Base-by-base conservation (phyloP, 306 rosid genomes). In the Sindora glabra region DNA sequence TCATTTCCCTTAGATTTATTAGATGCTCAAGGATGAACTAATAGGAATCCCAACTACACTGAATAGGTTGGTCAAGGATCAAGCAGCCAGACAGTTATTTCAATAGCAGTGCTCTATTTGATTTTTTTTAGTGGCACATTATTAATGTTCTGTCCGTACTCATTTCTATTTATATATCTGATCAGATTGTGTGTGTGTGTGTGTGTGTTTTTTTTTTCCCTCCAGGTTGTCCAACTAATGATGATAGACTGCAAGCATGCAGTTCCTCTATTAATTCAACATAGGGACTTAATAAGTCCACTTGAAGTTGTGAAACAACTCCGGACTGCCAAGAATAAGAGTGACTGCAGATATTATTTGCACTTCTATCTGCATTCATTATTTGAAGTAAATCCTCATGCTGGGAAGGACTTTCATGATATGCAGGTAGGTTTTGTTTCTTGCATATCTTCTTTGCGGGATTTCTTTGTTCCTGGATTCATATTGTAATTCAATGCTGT, bases 211-310 rank as follows among this genome's bases (percentile, higher is more conserved):
- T 47, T n/a, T 68, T 25, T 81, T 16, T 18, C 17, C 48, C 36
- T 68, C 67, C 75, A 92, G 98, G 95, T 86, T 71, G 90, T 89
- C 59, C 95, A 86, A 69, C 68, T 92, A 72, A 88, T 86, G 98
- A 86, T 63, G 90, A 83, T 92, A 67, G 96, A 92, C 75, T 78
- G 88, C 94, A 89, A 86, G 83, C 96, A 77, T 60, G 96, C 96
- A 51, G 90, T 88, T 78, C 75, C 85, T 22, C 77, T 92, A 48
- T 78, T 83, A 22, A 77, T 89, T 47, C 99, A 88, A 63, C 59
- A 83, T 50, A 92, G 74, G 67, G 96, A 92, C 61, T 25, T 74
- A 14, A 83, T 83, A 58, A 66, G 78, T 81, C 86, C 95, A 57
- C 64, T 71, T 18, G 96, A 92, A 70, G 99, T 84, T 67, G 90